Percentiles rank a stretch among this genome's conserved stretches.
Evolutionary conservation across 768 basidiomycete genomes (phyloP).

Genomic region (Boletus eberwhitei): DNA sequence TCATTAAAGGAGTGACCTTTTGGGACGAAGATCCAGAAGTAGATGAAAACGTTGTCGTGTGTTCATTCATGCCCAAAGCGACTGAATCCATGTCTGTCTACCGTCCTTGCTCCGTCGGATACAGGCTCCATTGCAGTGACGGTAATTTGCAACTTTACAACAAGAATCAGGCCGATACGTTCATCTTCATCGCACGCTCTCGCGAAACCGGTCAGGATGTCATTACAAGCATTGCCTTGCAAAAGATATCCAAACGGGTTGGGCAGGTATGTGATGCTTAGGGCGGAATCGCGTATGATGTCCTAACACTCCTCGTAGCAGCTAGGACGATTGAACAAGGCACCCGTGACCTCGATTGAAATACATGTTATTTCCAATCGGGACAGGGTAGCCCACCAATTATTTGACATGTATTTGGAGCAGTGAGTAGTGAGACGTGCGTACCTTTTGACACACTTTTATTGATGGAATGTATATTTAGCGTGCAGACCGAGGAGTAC

Average conservation of each 20-base stretch:
- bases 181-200: constrained; percentile 53
- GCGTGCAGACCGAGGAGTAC: constrained; percentile 46
- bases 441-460: background rate
- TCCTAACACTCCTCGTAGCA: constrained; percentile 38
- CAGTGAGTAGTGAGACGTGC: constrained; percentile 53
- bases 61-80: constrained; percentile 57
- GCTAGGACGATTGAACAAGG: constrained; percentile 54
- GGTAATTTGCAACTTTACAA: constrained; percentile 57
- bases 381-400: constrained; percentile 61
- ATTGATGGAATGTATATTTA: constrained; percentile 12
- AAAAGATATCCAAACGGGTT: constrained; percentile 55
- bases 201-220: constrained; percentile 44
- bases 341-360: constrained; percentile 52
- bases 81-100: constrained; percentile 47
- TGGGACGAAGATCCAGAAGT: constrained; percentile 61
- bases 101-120: constrained; percentile 49
- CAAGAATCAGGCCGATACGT: constrained; percentile 49
- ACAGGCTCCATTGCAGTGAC: constrained; percentile 56
- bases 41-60: constrained; percentile 56
- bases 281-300: background rate
- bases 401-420: constrained; percentile 66
- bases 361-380: constrained; percentile 69
- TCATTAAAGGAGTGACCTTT: constrained; percentile 55
- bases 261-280: constrained; percentile 39
- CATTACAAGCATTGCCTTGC: constrained; percentile 56